Percentiles rank a stretch among this genome's conserved stretches.
Evolutionary conservation across 345 rosid genomes (phyloP).

Genomic region (Euphorbia lathyris): DNA sequence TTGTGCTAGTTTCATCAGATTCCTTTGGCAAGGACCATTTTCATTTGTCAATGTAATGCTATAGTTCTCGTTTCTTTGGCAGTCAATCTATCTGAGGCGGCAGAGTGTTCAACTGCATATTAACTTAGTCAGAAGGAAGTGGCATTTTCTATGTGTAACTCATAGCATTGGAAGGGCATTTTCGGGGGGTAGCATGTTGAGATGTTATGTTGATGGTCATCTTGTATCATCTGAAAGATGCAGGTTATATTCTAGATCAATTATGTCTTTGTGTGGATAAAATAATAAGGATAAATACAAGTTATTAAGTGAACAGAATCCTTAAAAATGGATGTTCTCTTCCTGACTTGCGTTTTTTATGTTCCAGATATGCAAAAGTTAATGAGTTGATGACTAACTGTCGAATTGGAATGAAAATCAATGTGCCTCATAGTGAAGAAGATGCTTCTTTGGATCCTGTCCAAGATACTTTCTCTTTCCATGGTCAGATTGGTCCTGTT

Average conservation of each 20-base stretch:
- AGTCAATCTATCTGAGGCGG: conserved; percentile 77
- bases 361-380: conserved; percentile 81
- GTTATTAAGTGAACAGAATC: not conserved
- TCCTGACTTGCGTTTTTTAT: conserved; percentile 25
- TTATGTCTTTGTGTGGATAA: conserved; percentile 4
- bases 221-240: conserved; percentile 94
- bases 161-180: conserved; percentile 92
- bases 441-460: conserved; percentile 41
- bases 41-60: conserved; percentile 8
- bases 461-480: conserved; percentile 56
- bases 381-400: conserved; percentile 71
- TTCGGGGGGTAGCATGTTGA: conserved; percentile 89
- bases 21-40: not conserved
- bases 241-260: conserved; percentile 48
- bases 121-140: conserved; percentile 60
- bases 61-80: conserved; percentile 30
- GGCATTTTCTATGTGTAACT: conserved; percentile 90
- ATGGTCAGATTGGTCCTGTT: conserved; percentile 93
- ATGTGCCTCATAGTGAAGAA: conserved; percentile 55
- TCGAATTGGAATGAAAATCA: conserved; percentile 64
- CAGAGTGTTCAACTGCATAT: conserved; percentile 58
- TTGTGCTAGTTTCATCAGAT: not conserved
- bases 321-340: conserved; percentile 1
- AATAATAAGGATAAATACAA: conserved; percentile 4
- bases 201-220: conserved; percentile 80